These are phyloP conservation scores for Penicillium sp. DNA, from an alignment of 2,329 filamentous ascomycete species.

Conservation along the genomic window DNA sequence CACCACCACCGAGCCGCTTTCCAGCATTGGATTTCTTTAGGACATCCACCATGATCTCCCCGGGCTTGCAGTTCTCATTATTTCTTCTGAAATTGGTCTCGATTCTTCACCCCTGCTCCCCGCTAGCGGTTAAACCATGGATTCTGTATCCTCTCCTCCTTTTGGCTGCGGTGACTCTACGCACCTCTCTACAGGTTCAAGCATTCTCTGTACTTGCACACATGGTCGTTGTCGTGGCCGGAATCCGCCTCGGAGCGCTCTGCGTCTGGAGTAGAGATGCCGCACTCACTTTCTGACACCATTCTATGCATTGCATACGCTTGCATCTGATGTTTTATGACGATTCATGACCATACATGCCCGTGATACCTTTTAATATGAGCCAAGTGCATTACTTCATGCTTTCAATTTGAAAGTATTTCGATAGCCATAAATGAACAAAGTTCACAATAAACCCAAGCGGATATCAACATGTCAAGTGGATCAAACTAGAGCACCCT, in stretches of 20 bases:
- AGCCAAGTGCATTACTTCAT: not conserved
- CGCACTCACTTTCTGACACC: not conserved
- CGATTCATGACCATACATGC: not conserved
- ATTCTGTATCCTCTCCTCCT: constrained; percentile 66
- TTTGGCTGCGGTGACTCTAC: constrained; percentile 65
- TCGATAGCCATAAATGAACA: not conserved
- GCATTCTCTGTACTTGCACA: constrained; percentile 49
- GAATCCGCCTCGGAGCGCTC: constrained; percentile 38
- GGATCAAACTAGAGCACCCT: not conserved
- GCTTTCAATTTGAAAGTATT: not conserved
- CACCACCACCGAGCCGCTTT: constrained; percentile 40
- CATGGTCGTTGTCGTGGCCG: constrained; percentile 42
- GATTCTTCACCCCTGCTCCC: constrained; percentile 67
- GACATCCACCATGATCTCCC: constrained; percentile 34
- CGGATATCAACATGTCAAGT: not conserved
- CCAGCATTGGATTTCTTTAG: constrained; percentile 23
- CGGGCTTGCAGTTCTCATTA: constrained; percentile 54
- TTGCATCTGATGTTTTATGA: not conserved
- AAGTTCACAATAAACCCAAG: not conserved
- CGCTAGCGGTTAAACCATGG: constrained; percentile 64
- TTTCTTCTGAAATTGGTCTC: constrained; percentile 69
- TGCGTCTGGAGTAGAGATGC: constrained; percentile 28
- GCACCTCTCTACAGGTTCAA: constrained; percentile 37
- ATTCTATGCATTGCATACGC: not conserved
- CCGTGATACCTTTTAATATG: not conserved